Conservation (phyloP, 441 rosid genomes). For the Gossypium davidsonii region DNA sequence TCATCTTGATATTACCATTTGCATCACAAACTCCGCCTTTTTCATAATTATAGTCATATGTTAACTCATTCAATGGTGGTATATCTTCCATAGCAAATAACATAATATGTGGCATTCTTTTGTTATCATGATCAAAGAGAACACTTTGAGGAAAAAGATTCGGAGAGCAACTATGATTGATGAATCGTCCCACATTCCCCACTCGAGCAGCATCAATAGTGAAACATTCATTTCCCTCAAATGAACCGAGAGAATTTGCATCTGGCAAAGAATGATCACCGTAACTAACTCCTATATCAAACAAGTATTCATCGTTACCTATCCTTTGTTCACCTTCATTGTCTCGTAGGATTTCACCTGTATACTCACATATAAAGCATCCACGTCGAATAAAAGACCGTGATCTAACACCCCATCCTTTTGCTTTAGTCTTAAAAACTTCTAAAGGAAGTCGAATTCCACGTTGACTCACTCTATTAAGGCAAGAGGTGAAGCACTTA, state of each 20-base stretch:
- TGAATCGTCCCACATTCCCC: constrained; percentile 77
- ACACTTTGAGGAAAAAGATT: constrained; percentile 77
- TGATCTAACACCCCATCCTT: constrained; percentile 95
- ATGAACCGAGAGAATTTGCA: not conserved
- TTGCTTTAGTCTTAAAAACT: constrained; percentile 19
- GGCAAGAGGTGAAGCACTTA: constrained; percentile 66
- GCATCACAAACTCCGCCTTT: constrained; percentile 59
- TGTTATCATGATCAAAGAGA: constrained; percentile 59
- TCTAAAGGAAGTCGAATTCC: constrained; percentile 40
- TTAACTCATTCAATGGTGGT: constrained; percentile 78
- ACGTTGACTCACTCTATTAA: constrained; percentile 67
- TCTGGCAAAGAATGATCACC: constrained; percentile 16
- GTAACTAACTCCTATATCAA: constrained; percentile 54
- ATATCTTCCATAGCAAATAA: constrained; percentile 70
- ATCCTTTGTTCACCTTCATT: constrained; percentile 63
- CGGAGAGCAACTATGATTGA: constrained; percentile 90
- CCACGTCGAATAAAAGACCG: constrained; percentile 61
- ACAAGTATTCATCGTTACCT: constrained; percentile 73
- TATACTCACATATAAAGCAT: constrained; percentile 80
- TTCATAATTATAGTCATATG: constrained; percentile 64
- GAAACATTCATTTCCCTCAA: constrained; percentile 36
- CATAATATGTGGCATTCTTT: constrained; percentile 81
- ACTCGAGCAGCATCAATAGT: constrained; percentile 72
- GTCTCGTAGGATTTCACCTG: constrained; percentile 73
- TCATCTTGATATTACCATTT: constrained; percentile 62